Evolutionary conservation across 345 rosid genomes (phyloP).

Genomic region (Geranium brycei): DNA sequence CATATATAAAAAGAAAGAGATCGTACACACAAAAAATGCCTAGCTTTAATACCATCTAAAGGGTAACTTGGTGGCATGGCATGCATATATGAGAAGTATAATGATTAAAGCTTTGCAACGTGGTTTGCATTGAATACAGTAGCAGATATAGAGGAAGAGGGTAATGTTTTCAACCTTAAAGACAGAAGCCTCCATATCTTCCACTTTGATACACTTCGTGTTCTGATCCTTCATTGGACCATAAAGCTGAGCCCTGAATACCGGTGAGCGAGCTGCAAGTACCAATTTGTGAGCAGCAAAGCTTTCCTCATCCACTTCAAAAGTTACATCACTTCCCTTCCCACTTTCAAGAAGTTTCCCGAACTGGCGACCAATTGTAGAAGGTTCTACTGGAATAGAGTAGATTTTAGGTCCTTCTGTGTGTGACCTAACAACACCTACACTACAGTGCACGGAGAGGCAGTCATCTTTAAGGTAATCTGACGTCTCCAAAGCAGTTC

Average conservation of each 20-base stretch:
- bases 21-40: no score
- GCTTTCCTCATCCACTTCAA: conserved; percentile 52
- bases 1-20: no score
- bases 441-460: conserved; percentile 51
- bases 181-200: conserved; percentile 53
- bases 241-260: conserved; percentile 70
- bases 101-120: no score
- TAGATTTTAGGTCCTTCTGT: conserved; percentile 62
- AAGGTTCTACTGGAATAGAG: conserved; percentile 42
- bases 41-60: no score
- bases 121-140: no score
- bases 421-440: conserved; percentile 62
- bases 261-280: conserved; percentile 70
- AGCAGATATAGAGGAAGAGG: background rate
- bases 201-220: conserved; percentile 32
- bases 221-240: conserved; percentile 54
- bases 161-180: conserved; percentile 36
- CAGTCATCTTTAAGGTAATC: conserved; percentile 62
- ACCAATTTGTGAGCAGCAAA: conserved; percentile 61
- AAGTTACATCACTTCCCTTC: conserved; percentile 38
- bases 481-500: conserved; percentile 49
- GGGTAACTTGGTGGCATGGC: no score
- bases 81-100: no score
- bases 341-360: conserved; percentile 54
- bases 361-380: conserved; percentile 43